These are phyloP conservation scores for Fusarium poae DNA, from an alignment of 2,329 filamentous ascomycete genomes.

Conservation along the genomic window DNA sequence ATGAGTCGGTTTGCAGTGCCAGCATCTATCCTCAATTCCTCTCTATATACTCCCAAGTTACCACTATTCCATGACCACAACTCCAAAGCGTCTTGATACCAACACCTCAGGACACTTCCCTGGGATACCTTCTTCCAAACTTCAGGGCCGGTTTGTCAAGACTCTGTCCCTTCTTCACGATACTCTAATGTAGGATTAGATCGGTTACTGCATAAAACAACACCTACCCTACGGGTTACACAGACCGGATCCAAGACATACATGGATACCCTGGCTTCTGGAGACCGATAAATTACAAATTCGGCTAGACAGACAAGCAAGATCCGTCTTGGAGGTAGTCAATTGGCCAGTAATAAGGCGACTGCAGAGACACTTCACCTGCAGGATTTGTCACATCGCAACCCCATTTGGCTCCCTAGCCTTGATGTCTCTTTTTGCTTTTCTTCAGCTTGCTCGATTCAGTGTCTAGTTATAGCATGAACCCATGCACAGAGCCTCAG, in stretches of 20 bases:
- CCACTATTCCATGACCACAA: rapidly evolving
- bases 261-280: not conserved
- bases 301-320: not conserved
- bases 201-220: not conserved
- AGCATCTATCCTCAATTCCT: rapidly evolving
- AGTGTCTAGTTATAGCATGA: not conserved
- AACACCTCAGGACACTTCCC: not conserved
- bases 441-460: not conserved
- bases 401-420: not conserved
- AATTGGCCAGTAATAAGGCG: not conserved
- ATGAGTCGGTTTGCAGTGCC: not conserved
- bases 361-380: not conserved
- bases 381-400: not conserved
- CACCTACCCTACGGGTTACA: not conserved
- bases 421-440: not conserved
- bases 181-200: not conserved
- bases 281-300: not conserved
- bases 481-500: not conserved
- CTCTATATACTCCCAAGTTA: rapidly evolving
- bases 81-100: not conserved
- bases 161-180: not conserved
- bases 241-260: not conserved
- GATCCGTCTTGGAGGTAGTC: rapidly evolving
- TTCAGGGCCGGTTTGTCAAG: not conserved
- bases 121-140: rapidly evolving